phyloP scores from a whole-genome alignment of 139 green algal species.

The Asterochloris sp. region DNA sequence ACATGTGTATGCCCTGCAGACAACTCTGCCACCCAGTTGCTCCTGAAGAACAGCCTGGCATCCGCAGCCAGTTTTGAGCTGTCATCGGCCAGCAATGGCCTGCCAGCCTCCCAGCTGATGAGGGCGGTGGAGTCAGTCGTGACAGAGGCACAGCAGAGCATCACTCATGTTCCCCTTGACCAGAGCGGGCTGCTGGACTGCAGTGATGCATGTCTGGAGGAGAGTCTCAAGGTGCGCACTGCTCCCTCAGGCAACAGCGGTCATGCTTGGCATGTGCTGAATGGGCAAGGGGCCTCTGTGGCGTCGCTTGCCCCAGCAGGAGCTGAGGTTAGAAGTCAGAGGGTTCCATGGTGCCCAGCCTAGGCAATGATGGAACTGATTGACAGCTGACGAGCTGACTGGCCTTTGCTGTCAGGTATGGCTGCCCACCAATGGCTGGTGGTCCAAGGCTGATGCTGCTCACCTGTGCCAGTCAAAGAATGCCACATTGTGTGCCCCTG shows the following conservation, averaged over 20 bases:
- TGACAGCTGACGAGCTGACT: background rate
- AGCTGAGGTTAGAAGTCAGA: too few species aligned
- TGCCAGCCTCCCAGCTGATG: background rate
- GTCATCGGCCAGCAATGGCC: too few species aligned
- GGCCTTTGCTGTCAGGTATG: background rate
- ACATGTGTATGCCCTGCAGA: too few species aligned
- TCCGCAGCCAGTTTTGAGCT: too few species aligned
- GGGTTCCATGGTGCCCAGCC: background rate
- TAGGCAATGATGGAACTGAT: background rate
- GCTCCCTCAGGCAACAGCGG: too few species aligned
- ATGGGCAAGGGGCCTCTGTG: too few species aligned
- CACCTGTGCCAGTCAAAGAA: background rate
- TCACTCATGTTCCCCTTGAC: conserved; percentile 6
- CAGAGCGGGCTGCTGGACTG: conserved; percentile 2
- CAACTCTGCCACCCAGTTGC: too few species aligned
- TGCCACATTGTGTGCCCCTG: too few species aligned
- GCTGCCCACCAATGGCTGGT: background rate
- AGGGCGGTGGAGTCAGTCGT: background rate
- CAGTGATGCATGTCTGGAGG: conserved; percentile 8
- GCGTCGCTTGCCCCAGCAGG: too few species aligned
- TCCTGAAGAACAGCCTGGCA: too few species aligned
- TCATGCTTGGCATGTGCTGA: too few species aligned
- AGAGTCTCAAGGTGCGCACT: conserved; percentile 6
- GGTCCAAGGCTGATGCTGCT: background rate
- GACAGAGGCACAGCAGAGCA: background rate